Evolutionary conservation across 129 eudicot genomes (phyloP), one percentile per base, ranked within the genome.

Genomic region (Tagetes patula): DNA sequence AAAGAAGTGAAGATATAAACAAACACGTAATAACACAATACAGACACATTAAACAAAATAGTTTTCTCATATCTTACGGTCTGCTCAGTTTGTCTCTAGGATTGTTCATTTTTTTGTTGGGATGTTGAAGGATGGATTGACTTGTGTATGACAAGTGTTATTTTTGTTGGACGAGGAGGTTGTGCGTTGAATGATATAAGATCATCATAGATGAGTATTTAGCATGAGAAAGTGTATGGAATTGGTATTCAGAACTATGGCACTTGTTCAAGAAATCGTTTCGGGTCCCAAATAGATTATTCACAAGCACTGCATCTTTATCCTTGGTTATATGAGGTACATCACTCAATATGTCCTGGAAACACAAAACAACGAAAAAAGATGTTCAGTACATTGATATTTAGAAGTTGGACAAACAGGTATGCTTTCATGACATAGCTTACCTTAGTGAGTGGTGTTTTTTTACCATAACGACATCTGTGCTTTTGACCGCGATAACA

Each of bases 191-290:
- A 69, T 88, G 88, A 67, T 88, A 75, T 42, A 88, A 55, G 52
- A 91, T 86, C 97, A 88, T 91, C 90, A 84, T 86, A 0, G 97
- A 84, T 34, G 96, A 88, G 75, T 91, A 85, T 77, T 91, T 91
- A 53, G 96, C 97, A 71, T 86, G 88, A 12, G 80, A 79, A 47
- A 88, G 84, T 36, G 96, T 73, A 62, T 86, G 85, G 58, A 86
- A 91, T 72, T 82, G 96, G 70, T 88, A 91, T 53, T 82, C 61
- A 58, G 85, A 86, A 27, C 43, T 61, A 76, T 81, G 79, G 47
- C 97, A 91, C 60, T 86, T 80, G 77, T 69, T 76, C 82, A 91
- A 79, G 67, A 91, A 84, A 78, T 85, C 73, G 4, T 80, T 81
- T 78, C 90, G 79, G 66, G 69, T 75, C 45, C 73, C 79, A 4